Evolutionary conservation across 345 rosid genomes (phyloP), one percentile per base, ranked within the genome.

Genomic region (Acer saccharum): DNA sequence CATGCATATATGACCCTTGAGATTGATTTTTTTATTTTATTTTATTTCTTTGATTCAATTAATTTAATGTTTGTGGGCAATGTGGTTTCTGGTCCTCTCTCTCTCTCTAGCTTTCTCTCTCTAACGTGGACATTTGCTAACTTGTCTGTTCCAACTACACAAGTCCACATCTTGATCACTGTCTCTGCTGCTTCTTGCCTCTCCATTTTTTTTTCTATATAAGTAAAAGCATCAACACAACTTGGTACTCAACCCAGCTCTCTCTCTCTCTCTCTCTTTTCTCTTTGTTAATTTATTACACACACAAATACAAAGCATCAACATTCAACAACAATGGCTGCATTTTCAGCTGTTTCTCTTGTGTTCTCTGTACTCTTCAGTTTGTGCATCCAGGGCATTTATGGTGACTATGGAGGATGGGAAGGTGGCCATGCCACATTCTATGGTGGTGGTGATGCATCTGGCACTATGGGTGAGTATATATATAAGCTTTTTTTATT

Each of bases 361-460:
- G 77, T 87, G 2, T 55, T 78, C 12, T 83, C 77, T 18, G 69
- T 27, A 69, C 75, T 90, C 4, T 0, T 60, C 77, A 10, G 61
- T 27, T 52, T 84, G 2, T 83, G 82, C 81, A 60, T 91, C 43
- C 77, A 46, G 14, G 84, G 70, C n/a, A 50, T 83, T 79, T 81
- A 20, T 62, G 96, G 83, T 8, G 92, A 91, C 82, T 50, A 75
- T 61, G 94, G 93, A 3, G 96, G 93, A 4, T 93, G 98, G 97
- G 74, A 88, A 77, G 27, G 88, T 21, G 93, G 86, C 3, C 94
- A 90, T 66, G 97, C 94, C 62, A 92, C 97, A 13, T 92, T 92
- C 79, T 92, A 92, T 72, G 97, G 97, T 6, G 97, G 94, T 1
- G 93, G 89, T 0, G 97, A 92, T 44, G 97, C 97, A 32, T 86